Percentiles rank a stretch among this genome's conserved stretches.
Evolutionary conservation across 2,329 filamentous ascomycete genomes (phyloP).

Genomic region (Aureobasidium sp.): DNA sequence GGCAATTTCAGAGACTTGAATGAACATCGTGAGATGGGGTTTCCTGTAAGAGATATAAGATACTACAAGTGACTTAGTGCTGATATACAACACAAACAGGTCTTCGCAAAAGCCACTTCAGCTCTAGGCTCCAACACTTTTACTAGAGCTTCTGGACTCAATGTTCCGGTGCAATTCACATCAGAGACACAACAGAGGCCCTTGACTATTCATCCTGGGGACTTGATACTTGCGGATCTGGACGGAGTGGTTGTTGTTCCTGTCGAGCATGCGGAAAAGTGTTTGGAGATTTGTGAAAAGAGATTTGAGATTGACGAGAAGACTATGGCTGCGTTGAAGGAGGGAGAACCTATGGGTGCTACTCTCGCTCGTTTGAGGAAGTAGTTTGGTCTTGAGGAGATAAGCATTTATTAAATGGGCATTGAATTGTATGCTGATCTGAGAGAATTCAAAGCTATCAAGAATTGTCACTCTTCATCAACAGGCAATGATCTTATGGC

Average conservation of each 20-base stretch:
- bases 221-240: constrained; percentile 31
- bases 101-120: constrained; percentile 30
- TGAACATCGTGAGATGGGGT: constrained; percentile 22
- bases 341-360: constrained; percentile 30
- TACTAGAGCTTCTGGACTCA: constrained; percentile 29
- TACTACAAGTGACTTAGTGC: too few species aligned
- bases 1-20: constrained; percentile 33
- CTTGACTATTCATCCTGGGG: constrained; percentile 27
- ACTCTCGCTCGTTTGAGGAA: constrained; percentile 32
- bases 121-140: constrained; percentile 27
- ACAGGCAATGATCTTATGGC: too few species aligned
- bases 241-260: constrained; percentile 27
- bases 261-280: constrained; percentile 25
- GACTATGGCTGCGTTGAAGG: constrained; percentile 26
- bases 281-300: constrained; percentile 28
- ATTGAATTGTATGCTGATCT: too few species aligned
- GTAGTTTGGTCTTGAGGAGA: constrained; percentile 16
- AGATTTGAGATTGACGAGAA: constrained; percentile 31
- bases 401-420: too few species aligned
- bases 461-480: too few species aligned
- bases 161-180: constrained; percentile 29
- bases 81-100: background rate
- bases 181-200: constrained; percentile 15
- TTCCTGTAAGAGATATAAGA: constrained; percentile 13
- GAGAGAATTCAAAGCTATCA: too few species aligned